Percentiles rank a stretch among this genome's conserved stretches.
Evolutionary conservation across 2,329 filamentous ascomycete genomes (phyloP).

Genomic region (Cladosporium halotolerans): DNA sequence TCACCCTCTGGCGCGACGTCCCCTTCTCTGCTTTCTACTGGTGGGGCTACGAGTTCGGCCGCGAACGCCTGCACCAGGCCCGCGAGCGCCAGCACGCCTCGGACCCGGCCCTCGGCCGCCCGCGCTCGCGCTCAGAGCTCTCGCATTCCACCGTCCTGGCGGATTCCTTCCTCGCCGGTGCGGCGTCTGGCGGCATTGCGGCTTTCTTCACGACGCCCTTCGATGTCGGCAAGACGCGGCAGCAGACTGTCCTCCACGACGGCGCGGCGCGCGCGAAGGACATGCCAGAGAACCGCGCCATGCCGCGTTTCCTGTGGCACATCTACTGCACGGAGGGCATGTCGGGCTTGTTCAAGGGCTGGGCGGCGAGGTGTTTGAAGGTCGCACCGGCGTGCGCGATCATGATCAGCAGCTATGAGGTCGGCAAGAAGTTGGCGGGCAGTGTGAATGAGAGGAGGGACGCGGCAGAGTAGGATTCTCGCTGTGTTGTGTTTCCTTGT

Average conservation of each 20-base stretch:
- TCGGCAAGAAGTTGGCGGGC: constrained; percentile 83
- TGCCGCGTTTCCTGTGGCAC: constrained; percentile 79
- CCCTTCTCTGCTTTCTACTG: constrained; percentile 97
- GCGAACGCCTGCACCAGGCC: constrained; percentile 62
- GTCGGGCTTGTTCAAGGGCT: constrained; percentile 78
- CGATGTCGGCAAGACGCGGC: constrained; percentile 93
- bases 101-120: constrained; percentile 16
- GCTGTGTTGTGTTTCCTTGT: too few species aligned
- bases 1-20: constrained; percentile 94
- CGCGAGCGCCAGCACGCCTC: constrained; percentile 44
- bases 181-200: constrained; percentile 73
- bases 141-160: constrained; percentile 71
- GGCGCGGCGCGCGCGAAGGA: constrained; percentile 35
- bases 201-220: constrained; percentile 90
- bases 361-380: constrained; percentile 86
- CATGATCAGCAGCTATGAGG: constrained; percentile 97
- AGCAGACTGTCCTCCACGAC: constrained; percentile 69
- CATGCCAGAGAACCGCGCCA: constrained; percentile 66
- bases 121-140: constrained; percentile 57
- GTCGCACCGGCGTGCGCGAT: constrained; percentile 95
- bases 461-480: too few species aligned
- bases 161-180: constrained; percentile 85
- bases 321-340: constrained; percentile 83
- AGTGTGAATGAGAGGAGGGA: constrained; percentile 59
- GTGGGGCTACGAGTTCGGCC: constrained; percentile 90